A percentile compares a stretch with the other conserved stretches of the same genome.
Evolutionary conservation across 345 rosid species (phyloP).

Genomic region (Melaleuca quinquenervia): DNA sequence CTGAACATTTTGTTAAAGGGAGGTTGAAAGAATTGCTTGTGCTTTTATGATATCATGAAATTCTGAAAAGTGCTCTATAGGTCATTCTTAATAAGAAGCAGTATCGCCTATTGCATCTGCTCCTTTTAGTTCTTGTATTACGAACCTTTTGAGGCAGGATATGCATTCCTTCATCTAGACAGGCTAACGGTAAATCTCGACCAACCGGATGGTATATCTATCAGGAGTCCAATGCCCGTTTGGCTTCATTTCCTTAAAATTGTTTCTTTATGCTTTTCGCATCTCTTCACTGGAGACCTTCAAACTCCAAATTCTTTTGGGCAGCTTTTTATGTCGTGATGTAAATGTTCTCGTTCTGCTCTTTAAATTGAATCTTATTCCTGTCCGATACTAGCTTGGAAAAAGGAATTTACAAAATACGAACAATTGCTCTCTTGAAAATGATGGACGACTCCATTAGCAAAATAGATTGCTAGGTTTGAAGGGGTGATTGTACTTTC

Average conservation of each 20-base stretch:
- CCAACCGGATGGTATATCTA: neutral
- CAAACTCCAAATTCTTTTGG: neutral
- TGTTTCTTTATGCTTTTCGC: neutral
- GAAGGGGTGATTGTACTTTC: neutral
- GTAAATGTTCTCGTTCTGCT: neutral
- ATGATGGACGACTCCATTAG: neutral
- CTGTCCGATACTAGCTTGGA: neutral
- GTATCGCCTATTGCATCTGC: neutral
- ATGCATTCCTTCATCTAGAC: neutral
- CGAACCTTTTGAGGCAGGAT: neutral
- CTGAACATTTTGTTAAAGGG: neutral
- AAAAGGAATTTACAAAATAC: neutral
- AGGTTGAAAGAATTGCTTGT: neutral
- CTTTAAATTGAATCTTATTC: neutral
- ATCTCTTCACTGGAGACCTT: neutral
- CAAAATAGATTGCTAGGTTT: neutral
- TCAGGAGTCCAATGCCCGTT: neutral
- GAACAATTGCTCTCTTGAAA: neutral
- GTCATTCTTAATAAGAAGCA: neutral
- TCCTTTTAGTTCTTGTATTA: neutral
- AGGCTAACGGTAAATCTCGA: neutral
- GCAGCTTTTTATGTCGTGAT: neutral
- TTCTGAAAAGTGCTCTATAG: neutral
- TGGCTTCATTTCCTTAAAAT: neutral
- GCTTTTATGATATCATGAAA: neutral